Base-by-base conservation (phyloP, 2,329 filamentous ascomycete species). In the Botryotinia calthae region DNA sequence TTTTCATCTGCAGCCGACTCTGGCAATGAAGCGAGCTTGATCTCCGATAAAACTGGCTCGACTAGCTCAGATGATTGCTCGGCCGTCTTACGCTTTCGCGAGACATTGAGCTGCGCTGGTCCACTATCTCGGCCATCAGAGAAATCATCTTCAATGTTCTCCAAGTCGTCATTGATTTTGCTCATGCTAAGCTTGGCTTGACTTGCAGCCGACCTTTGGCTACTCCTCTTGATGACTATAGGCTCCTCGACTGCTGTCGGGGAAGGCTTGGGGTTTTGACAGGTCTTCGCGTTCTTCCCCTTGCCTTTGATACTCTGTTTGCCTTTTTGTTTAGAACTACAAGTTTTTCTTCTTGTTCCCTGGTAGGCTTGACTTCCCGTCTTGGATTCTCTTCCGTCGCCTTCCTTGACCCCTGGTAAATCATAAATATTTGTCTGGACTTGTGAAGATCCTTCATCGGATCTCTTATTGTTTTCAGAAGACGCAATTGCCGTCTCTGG, bases 21-120 rank as follows among this genome's bases (percentile, higher is more conserved):
- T 22, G 31, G 18, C 5, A 63, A 40, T 8, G n/a, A 14, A 22
- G 22, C 4, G 9, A 44, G 25, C 1, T 62, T 37, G n/a, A 37
- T 31, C 28, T 56, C 42, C 6, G 44, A 31, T 34, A 48, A 16
- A 72, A 20, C 63, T 51, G 42, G 9, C 22, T 48, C 20, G 44
- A 25, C 63, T 51, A 42, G 9, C 16, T 42, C 31, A 9, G 28
- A 48, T 28, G 44, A 25, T 34, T 37, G 51, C 12, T 40, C 58
- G 40, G 34, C 16, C 28, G 37, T 42, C 46, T 70, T 73, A 48
- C 70, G 70, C 58, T 72, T 72, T 48, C 63, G 70, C n/a, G 70
- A 68, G 62, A 72, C 70, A 40, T 72, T 72, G 51, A 63, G 28
- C 42, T 70, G 66, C 44, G 66, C 56, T 46, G 46, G 46, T 28